These are phyloP conservation scores for Polygonum aviculare DNA, from an alignment of 148 eudicot species.

Conservation along the genomic window DNA sequence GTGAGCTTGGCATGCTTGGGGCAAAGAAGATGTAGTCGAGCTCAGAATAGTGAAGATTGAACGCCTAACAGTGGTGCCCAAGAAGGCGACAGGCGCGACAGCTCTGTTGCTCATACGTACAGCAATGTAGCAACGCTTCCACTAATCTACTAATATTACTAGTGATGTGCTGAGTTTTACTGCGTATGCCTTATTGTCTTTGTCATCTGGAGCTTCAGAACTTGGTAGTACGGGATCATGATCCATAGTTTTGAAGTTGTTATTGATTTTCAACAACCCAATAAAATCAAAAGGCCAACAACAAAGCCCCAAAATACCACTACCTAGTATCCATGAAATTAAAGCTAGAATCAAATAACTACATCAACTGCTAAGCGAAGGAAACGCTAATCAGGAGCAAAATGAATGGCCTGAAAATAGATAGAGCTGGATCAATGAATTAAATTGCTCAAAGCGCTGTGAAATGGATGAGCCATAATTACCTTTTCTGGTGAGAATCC, in stretches of 20 bases:
- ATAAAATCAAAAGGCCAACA: not conserved
- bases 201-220: not conserved
- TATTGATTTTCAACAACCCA: not conserved
- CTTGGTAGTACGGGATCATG: not conserved
- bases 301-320: not conserved
- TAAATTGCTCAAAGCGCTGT: not conserved
- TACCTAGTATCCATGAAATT: not conserved
- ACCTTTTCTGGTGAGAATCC: constrained; percentile 8
- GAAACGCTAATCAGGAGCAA: not conserved
- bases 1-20: constrained; percentile 41
- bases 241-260: not conserved
- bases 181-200: not conserved
- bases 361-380: not conserved
- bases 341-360: not conserved
- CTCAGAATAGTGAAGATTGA: constrained; percentile 18
- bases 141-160: not conserved
- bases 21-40: constrained; percentile 26
- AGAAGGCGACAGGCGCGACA: not conserved
- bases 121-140: not conserved
- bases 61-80: not conserved
- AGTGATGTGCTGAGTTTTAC: not conserved
- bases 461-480: constrained; percentile 6
- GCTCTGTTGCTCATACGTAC: constrained; percentile 2
- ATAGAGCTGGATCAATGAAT: constrained; percentile 1
- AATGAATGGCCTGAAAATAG: not conserved